A percentile compares a stretch with the other conserved stretches of the same genome.
Evolutionary conservation across 768 basidiomycete genomes (phyloP).

Genomic region (Steccherinum ochraceum): DNA sequence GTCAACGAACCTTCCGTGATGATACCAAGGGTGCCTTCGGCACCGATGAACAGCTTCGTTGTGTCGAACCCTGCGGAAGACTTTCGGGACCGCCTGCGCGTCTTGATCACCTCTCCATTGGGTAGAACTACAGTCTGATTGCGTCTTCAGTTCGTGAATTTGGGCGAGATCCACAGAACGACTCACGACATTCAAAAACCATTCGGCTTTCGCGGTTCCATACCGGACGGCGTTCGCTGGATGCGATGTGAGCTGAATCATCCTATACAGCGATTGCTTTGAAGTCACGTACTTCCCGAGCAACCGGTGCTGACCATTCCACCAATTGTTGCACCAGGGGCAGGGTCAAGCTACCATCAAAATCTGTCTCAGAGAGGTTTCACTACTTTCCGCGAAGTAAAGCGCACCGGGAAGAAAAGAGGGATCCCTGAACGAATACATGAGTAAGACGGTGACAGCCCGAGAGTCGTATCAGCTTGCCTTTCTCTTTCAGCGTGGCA

Average conservation of each 20-base stretch:
- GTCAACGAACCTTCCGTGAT: conserved; percentile 65
- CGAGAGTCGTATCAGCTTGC: conserved; percentile 50
- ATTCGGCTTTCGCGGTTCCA: conserved; percentile 83
- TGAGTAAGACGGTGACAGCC: conserved; percentile 43
- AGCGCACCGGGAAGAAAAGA: conserved; percentile 9
- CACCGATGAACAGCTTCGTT: conserved; percentile 85
- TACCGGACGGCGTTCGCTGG: conserved; percentile 75
- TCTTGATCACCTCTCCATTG: conserved; percentile 82
- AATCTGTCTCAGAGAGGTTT: too few species aligned
- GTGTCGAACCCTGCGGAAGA: conserved; percentile 84
- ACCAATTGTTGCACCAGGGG: conserved; percentile 74
- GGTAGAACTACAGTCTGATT: conserved; percentile 78
- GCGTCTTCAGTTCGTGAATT: neutral
- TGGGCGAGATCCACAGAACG: conserved; percentile 3
- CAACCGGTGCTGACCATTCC: conserved; percentile 89
- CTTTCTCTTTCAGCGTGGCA: conserved; percentile 54
- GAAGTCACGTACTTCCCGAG: conserved; percentile 60
- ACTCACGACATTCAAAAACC: conserved; percentile 75
- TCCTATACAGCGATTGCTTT: neutral
- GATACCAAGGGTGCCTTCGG: conserved; percentile 85
- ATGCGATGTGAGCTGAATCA: neutral
- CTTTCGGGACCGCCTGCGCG: conserved; percentile 71
- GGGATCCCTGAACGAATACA: neutral
- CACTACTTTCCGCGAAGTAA: too few species aligned
- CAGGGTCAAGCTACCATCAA: conserved; percentile 64